phyloP scores from a whole-genome alignment of 1,284 basidiomycete genomes.

The Malassezia brasiliensis region DNA sequence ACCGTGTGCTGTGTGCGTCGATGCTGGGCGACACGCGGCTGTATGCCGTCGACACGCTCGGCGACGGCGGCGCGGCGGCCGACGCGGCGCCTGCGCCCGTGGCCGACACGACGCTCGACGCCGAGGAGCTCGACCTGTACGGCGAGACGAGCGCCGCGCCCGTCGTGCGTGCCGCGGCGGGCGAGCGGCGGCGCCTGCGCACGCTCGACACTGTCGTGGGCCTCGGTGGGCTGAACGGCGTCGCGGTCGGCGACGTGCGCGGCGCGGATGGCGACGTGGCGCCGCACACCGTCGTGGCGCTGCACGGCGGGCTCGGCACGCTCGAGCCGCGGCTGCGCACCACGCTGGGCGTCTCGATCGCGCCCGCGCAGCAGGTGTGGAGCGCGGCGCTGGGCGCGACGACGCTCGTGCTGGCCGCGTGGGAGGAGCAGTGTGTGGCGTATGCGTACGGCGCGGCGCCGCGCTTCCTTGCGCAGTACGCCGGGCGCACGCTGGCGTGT shows the following conservation, averaged over 20 bases:
- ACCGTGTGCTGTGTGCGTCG: conserved; percentile 11
- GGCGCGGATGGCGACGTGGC: background rate
- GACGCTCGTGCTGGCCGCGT: conserved; percentile 4
- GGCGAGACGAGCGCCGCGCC: conserved; percentile 30
- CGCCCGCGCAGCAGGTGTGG: conserved; percentile 12
- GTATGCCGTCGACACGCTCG: conserved; percentile 2
- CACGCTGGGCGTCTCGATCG: background rate
- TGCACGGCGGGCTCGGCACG: conserved; percentile 1
- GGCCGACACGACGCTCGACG: conserved; percentile 32
- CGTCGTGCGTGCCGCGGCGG: background rate
- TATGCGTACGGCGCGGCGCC: conserved; percentile 2
- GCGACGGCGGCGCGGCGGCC: background rate
- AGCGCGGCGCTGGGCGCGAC: background rate
- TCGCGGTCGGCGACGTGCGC: conserved; percentile 7
- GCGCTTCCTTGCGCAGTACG: conserved; percentile 6
- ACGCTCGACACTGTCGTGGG: conserved; percentile 6
- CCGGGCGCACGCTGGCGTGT: conserved; percentile 7
- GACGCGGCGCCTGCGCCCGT: background rate
- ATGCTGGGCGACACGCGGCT: conserved; percentile 6
- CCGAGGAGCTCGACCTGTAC: conserved; percentile 49
- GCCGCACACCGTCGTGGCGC: conserved; percentile 3
- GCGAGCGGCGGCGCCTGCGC: background rate
- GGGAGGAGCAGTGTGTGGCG: conserved; percentile 11
- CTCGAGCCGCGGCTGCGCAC: conserved; percentile 9
- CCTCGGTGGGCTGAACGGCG: background rate